Evolutionary conservation across 116 monocot species (phyloP), one percentile per base, ranked within the genome.

Genomic region (Zostera marina): DNA sequence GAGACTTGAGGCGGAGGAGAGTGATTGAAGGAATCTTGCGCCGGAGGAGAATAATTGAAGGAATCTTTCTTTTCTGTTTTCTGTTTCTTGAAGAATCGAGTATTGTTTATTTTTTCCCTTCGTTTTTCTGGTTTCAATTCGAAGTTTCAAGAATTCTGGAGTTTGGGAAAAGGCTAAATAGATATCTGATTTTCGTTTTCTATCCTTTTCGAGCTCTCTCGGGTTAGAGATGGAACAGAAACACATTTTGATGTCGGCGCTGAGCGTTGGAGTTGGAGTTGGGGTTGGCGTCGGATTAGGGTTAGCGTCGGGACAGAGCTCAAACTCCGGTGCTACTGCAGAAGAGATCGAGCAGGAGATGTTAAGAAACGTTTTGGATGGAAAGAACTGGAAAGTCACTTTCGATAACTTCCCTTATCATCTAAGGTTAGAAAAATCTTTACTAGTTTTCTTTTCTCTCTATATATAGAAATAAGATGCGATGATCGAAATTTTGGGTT

Each of bases 391-490:
- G 64, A 68, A 63, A 39, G 85, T 90, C 39, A 83, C 82, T 54
- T 98, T 98, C 57, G 68, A 86, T 9, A 81, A 86, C 23, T 98
- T 98, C 68, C 90, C 82, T 13, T 98, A 86, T 63, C 90, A 81
- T 47, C 83, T 98, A 58, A 83, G 86, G 89, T 96, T 52, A 58
- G 24, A 11, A 13, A 15, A 32, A 3, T 32, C 32, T 32, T 32
- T 2, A 32, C 5, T 32, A 32, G 0, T 3, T 32, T 32, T 32
- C 4, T 32, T 32, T 21, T 40, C 8, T 60, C 15, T 2, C 47
- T 47, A 47, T 20, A 49, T 49, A 16, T 49, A 17, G 9, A 15
- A 49, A 49, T 49, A 49, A 8, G 8, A 5, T 9, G 53, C 11
- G 1, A 11, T 11, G 11, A 1, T 5, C 20, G 9, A 22, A 11